phyloP scores from a whole-genome alignment of 2,329 filamentous ascomycete species.

The Penicillium sp. region DNA sequence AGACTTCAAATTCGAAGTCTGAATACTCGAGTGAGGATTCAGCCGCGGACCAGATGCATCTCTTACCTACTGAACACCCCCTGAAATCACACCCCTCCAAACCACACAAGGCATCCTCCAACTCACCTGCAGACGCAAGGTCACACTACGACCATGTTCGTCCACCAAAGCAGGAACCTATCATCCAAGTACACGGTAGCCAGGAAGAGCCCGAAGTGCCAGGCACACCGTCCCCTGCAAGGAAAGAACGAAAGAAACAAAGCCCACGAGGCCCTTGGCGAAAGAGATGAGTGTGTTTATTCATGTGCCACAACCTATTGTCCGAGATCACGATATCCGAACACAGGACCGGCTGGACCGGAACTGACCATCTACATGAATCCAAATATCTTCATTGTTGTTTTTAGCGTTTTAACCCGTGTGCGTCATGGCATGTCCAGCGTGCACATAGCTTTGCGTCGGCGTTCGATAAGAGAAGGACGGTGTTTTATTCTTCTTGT shows the following conservation, averaged over 20 bases:
- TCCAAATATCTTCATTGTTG: background rate
- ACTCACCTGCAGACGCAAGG: background rate
- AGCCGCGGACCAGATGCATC: slow-evolving; percentile 5
- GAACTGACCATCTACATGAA: background rate
- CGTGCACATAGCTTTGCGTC: background rate
- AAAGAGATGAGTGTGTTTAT: background rate
- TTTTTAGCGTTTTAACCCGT: background rate
- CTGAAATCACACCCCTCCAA: background rate
- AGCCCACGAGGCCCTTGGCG: slow-evolving; percentile 2
- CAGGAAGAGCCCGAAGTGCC: slow-evolving; percentile 21
- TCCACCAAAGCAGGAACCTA: slow-evolving; percentile 8
- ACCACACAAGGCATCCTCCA: background rate
- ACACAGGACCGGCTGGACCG: background rate
- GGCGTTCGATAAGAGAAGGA: background rate
- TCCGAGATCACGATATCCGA: background rate
- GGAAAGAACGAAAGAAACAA: background rate
- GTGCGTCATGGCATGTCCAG: background rate
- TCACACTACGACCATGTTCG: background rate
- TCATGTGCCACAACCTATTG: background rate
- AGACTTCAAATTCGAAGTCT: background rate
- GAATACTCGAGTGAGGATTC: background rate
- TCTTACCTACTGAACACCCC: slow-evolving; percentile 6
- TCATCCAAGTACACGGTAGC: slow-evolving; percentile 31
- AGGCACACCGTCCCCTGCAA: slow-evolving; percentile 23
- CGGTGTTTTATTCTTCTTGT: background rate